Percentiles rank a stretch among this genome's conserved stretches.
phyloP scores from a whole-genome alignment of 2,329 filamentous ascomycete species.

The Neopestalotiopsis sp. region DNA sequence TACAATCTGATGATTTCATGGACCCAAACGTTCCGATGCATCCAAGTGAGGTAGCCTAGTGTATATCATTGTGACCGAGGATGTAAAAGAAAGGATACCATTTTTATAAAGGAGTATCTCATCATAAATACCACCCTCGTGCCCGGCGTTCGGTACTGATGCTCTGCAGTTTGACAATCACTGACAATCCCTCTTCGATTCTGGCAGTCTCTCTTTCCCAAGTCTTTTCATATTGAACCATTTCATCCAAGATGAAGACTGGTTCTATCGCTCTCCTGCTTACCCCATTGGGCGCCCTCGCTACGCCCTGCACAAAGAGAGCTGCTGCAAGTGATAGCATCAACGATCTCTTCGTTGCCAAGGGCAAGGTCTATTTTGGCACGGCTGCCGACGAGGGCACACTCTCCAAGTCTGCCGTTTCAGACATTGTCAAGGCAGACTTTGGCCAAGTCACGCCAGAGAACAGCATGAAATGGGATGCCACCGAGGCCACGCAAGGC shows the following conservation, averaged over 20 bases:
- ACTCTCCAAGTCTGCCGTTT: constrained; percentile 54
- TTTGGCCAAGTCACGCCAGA: constrained; percentile 72
- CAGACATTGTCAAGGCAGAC: constrained; percentile 61
- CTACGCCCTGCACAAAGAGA: not conserved
- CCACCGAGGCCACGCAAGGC: constrained; percentile 44
- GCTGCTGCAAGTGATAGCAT: constrained; percentile 35
- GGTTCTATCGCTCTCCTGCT: not conserved
- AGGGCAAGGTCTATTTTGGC: constrained; percentile 72
- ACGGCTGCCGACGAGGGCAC: constrained; percentile 59
- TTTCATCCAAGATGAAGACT: not conserved
- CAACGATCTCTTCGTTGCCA: constrained; percentile 61
- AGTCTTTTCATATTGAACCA: not conserved
- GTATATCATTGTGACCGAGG: too few relatives aligned
- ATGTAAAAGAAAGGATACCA: too few relatives aligned
- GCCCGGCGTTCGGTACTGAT: too few relatives aligned
- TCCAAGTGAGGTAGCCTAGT: too few relatives aligned
- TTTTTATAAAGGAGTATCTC: too few relatives aligned
- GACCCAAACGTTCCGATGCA: too few relatives aligned
- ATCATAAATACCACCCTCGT: too few relatives aligned
- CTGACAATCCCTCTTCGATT: not conserved
- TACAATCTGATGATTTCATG: too few relatives aligned
- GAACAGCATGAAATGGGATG: constrained; percentile 76
- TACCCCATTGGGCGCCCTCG: not conserved
- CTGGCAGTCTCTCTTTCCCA: not conserved
- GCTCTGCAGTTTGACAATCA: not conserved